Evolutionary conservation across 345 rosid species (phyloP).

Genomic region (Hypericum perforatum): DNA sequence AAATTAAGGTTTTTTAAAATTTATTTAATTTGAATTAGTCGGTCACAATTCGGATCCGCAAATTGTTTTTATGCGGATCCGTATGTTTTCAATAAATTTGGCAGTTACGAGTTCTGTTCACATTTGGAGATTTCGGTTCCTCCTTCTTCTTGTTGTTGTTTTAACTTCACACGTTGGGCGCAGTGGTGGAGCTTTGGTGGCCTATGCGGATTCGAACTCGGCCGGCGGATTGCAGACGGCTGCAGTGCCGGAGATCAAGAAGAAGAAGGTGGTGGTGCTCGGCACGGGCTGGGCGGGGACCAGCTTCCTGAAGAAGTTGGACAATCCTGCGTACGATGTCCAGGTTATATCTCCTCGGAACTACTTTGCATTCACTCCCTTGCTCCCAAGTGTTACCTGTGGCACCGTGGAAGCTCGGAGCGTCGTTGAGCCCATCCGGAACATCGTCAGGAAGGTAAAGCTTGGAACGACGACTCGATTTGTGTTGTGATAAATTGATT

Average conservation of each 20-base stretch:
- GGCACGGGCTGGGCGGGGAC: conserved; percentile 99
- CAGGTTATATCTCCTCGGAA: conserved; percentile 90
- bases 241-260: conserved; percentile 39
- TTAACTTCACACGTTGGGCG: conserved; percentile 8
- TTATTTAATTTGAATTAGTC: too few relatives aligned
- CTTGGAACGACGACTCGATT: too few relatives aligned
- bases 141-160: background rate
- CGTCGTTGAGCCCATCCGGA: conserved; percentile 87
- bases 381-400: conserved; percentile 90
- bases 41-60: too few relatives aligned
- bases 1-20: too few relatives aligned
- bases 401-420: conserved; percentile 99
- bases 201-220: conserved; percentile 63
- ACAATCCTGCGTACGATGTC: conserved; percentile 62
- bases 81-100: too few relatives aligned
- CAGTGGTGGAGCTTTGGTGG: conserved; percentile 85
- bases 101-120: too few relatives aligned
- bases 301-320: conserved; percentile 67
- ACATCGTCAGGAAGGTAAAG: conserved; percentile 67
- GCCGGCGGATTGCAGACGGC: conserved; percentile 19
- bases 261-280: conserved; percentile 86
- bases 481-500: too few relatives aligned
- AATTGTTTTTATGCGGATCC: too few relatives aligned
- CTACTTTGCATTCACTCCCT: conserved; percentile 97
- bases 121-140: background rate